A percentile compares a stretch with the other conserved stretches of the same genome.
Conservation (phyloP, 106 monocot genomes). For the Gastrodia elata region DNA sequence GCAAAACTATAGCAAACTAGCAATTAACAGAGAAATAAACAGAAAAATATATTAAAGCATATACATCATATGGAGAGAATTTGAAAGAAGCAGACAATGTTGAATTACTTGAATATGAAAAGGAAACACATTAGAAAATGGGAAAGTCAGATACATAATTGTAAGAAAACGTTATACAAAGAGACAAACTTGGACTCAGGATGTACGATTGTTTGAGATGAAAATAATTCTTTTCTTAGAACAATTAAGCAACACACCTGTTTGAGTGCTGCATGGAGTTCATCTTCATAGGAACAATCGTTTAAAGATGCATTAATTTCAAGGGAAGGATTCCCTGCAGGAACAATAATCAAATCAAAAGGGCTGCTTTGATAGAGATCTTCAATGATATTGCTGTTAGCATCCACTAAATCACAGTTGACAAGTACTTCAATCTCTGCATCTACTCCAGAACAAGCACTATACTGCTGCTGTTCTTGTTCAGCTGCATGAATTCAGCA, state of each 20-base stretch:
- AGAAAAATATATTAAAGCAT: not conserved
- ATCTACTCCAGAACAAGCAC: not conserved
- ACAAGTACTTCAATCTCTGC: not conserved
- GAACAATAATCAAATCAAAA: not conserved
- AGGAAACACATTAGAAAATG: not conserved
- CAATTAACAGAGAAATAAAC: too few species aligned
- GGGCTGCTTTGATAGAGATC: not conserved
- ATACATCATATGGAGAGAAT: not conserved
- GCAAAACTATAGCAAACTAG: too few species aligned
- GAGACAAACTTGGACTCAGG: too few species aligned
- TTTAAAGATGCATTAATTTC: not conserved
- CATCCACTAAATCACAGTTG: not conserved
- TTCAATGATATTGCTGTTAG: not conserved
- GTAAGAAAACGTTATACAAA: not conserved
- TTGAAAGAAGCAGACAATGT: not conserved
- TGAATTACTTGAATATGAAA: not conserved
- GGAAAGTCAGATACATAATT: not conserved
- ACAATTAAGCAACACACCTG: not conserved
- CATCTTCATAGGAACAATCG: not conserved
- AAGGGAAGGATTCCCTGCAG: not conserved
- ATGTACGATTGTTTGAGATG: not conserved
- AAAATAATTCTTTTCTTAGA: not conserved
- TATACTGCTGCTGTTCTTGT: constrained; percentile 1
- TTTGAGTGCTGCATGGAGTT: not conserved
- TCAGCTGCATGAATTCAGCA: not conserved